Conservation (phyloP, 2,329 filamentous ascomycete genomes). For the Ceratocystiopsis brevicomis region DNA sequence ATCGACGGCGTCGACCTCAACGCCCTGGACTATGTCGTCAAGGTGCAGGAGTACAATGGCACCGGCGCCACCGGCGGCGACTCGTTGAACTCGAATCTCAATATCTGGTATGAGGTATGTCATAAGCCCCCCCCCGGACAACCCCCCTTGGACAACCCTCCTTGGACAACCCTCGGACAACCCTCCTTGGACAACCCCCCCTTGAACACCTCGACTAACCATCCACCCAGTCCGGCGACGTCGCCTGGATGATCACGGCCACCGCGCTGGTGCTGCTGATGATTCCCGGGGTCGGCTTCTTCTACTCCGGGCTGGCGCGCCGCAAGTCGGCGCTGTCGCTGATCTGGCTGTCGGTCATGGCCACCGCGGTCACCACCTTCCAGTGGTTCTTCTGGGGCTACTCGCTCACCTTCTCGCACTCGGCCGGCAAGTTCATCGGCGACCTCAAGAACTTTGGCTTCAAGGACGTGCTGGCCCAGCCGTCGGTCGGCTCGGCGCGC, state of each 20-base stretch:
- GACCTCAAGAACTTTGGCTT: slow-evolving; percentile 66
- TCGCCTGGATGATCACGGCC: slow-evolving; percentile 1
- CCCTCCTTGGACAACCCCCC: no score
- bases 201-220: no score
- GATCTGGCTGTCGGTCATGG: slow-evolving; percentile 82
- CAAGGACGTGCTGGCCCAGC: slow-evolving; percentile 52
- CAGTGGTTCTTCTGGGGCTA: slow-evolving; percentile 96
- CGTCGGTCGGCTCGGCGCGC: slow-evolving; percentile 52
- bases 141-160: no score
- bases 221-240: background rate
- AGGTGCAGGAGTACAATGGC: slow-evolving; percentile 41
- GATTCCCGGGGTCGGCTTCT: slow-evolving; percentile 79
- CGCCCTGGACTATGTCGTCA: slow-evolving; percentile 23
- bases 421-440: slow-evolving; percentile 57
- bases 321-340: slow-evolving; percentile 77
- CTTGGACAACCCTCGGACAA: no score
- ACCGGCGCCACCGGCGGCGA: slow-evolving; percentile 47
- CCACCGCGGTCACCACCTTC: slow-evolving; percentile 64
- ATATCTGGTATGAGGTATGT: slow-evolving; percentile 45
- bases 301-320: slow-evolving; percentile 79
- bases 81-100: slow-evolving; percentile 48
- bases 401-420: slow-evolving; percentile 64
- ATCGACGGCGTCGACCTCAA: slow-evolving; percentile 24
- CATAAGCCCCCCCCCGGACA: no score
- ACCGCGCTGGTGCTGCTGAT: slow-evolving; percentile 4